These are phyloP conservation scores for Tephrocybe sp. DNA, from an alignment of 768 basidiomycete genomes.

Conservation along the genomic window DNA sequence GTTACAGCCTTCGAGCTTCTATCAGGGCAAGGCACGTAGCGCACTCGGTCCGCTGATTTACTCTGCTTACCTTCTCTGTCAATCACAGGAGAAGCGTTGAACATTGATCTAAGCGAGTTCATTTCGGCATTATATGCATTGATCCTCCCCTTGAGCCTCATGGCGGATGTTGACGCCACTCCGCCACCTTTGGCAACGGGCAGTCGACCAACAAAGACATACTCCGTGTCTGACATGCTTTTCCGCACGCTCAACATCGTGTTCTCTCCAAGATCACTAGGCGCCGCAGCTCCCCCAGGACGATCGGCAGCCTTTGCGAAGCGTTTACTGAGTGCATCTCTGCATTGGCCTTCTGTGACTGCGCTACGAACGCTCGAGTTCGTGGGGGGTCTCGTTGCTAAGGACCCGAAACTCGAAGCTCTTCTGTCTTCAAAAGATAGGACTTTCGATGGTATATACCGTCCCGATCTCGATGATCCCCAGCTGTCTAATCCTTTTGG, in stretches of 20 bases:
- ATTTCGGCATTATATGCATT: constrained; percentile 80
- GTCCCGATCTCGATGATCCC: constrained; percentile 86
- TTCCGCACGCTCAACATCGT: constrained; percentile 84
- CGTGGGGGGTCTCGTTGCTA: constrained; percentile 67
- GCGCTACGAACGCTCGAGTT: constrained; percentile 74
- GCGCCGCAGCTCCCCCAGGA: constrained; percentile 58
- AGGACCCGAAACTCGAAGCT: constrained; percentile 80
- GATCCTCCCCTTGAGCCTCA: constrained; percentile 71
- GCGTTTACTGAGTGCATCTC: constrained; percentile 77
- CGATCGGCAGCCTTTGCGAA: constrained; percentile 92
- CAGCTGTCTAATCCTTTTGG: constrained; percentile 81
- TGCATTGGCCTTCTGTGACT: constrained; percentile 76
- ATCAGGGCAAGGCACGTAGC: constrained; percentile 88
- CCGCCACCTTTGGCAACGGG: constrained; percentile 25
- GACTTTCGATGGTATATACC: constrained; percentile 80
- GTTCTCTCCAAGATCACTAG: constrained; percentile 72
- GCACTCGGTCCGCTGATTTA: too few relatives aligned
- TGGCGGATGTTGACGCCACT: constrained; percentile 62
- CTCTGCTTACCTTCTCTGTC: constrained; percentile 10
- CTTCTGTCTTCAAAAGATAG: constrained; percentile 88
- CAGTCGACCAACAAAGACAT: constrained; percentile 26
- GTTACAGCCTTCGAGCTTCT: constrained; percentile 97
- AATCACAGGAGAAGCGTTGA: constrained; percentile 86
- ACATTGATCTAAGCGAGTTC: constrained; percentile 92
- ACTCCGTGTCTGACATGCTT: constrained; percentile 64